A percentile compares a stretch with the other conserved stretches of the same genome.
These are phyloP conservation scores for Bathelium albidoporum DNA, from an alignment of 495 filamentous ascomycete species.

Conservation along the genomic window DNA sequence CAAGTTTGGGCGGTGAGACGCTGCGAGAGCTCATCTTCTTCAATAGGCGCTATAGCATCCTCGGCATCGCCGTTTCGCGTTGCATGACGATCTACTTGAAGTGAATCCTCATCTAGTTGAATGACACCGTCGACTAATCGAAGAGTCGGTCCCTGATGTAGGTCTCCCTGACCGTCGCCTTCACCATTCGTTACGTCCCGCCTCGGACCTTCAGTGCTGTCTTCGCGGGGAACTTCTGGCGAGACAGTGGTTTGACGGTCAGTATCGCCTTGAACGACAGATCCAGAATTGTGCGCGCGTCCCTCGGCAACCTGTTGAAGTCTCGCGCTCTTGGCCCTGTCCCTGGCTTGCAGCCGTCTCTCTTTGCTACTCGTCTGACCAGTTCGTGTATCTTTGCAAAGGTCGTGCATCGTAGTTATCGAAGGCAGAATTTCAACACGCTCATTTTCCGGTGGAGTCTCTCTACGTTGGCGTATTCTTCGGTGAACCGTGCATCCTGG, in stretches of 20 bases:
- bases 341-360: constrained; percentile 15
- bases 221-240: neutral
- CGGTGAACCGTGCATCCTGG: neutral
- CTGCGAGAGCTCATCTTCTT: constrained; percentile 76
- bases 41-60: constrained; percentile 52
- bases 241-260: neutral
- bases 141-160: constrained; percentile 42
- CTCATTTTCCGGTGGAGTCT: neutral
- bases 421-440: neutral
- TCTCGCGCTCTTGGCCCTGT: neutral
- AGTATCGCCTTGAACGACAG: neutral
- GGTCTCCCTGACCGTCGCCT: neutral
- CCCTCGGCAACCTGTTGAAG: neutral
- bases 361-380: constrained; percentile 9
- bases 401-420: neutral
- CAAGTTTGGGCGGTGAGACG: constrained; percentile 65
- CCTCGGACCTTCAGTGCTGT: neutral
- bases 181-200: neutral
- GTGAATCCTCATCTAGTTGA: constrained; percentile 63
- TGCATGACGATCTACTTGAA: constrained; percentile 71
- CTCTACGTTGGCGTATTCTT: neutral
- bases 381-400: constrained; percentile 3
- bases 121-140: constrained; percentile 77
- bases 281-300: neutral
- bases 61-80: constrained; percentile 43